Evolutionary conservation across 1,139 yeast species (phyloP), one percentile per base, ranked within the genome.

Genomic region (Candida tunisiensis): DNA sequence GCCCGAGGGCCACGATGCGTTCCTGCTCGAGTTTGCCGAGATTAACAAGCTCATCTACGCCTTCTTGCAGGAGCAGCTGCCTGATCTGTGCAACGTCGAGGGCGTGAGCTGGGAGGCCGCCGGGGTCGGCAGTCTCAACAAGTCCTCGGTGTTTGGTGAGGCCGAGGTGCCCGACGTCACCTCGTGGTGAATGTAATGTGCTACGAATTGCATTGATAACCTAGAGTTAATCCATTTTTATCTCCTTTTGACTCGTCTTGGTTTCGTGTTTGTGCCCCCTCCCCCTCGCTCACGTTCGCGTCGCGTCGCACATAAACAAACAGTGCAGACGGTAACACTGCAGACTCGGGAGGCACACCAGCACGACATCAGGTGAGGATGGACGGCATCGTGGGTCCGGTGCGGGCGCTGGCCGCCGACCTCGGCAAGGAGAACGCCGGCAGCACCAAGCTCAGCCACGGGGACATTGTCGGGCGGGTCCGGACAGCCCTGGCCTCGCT

Each of bases 1-100:
- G 1, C 92, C 91, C n/a, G 98, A 88, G 44, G 98, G 98, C 11
- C 98, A 88, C 47, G 98, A 88, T 57, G 98, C 98, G 2, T 88
- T 88, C 46, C 57, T 88, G 35, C 60, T 88, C 28, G 98, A 88
- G 50, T 88, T 88, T 51, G 77, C 71, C 28, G 69, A 73, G 30
- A 82, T 88, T 33, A 80, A 91, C 49, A 57, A 64, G 21, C 60
- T 75, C 37, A 71, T 92, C 34, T 55, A 67, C 25, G 66, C 65
- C 3, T 88, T 85, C 49, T 60, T 85, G 44, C 55, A 56, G 16
- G 49, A 53, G 20, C 58, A 71, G 31, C 48, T 79, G 34, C 63
- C 72, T 1, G 75, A 72, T 15, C 59, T 65, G 34, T 69, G 68
- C 56, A 58, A 57, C 16, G 49, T 46, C 23, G 49, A 46, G 15